These are phyloP conservation scores for Talaromyces marneffei DNA, from an alignment of 2,329 filamentous ascomycete species.

Conservation along the genomic window DNA sequence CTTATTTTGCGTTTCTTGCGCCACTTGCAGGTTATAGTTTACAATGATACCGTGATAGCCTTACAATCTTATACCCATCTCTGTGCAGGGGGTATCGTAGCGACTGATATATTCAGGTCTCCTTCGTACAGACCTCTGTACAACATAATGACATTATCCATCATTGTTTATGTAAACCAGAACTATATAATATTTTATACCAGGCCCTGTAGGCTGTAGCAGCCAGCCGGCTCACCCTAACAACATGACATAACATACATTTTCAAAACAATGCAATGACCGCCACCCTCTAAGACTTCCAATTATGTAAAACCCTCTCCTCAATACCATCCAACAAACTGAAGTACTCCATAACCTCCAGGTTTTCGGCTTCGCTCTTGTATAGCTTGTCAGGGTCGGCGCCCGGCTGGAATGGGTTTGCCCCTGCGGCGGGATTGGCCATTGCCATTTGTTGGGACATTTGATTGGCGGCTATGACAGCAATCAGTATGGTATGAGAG, in stretches of 20 bases:
- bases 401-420: slow-evolving; percentile 79
- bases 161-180: neutral
- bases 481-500: neutral
- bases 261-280: neutral
- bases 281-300: slow-evolving; percentile 19
- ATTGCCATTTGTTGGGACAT: slow-evolving; percentile 78
- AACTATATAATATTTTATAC: neutral
- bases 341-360: slow-evolving; percentile 90
- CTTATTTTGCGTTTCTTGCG: neutral
- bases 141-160: neutral
- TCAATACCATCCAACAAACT: slow-evolving; percentile 87
- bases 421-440: slow-evolving; percentile 61
- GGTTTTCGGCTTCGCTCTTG: slow-evolving; percentile 83
- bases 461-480: slow-evolving; percentile 71
- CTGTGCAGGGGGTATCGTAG: too few species aligned
- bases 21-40: neutral
- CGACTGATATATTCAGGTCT: too few species aligned
- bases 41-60: neutral
- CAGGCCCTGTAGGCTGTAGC: neutral
- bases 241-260: neutral
- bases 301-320: slow-evolving; percentile 64
- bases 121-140: neutral
- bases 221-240: neutral
- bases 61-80: too few species aligned
- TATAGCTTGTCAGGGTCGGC: slow-evolving; percentile 96